Percentiles rank a stretch among this genome's conserved stretches.
Conservation (phyloP, 257 asterid genomes). For the Catharanthus roseus region DNA sequence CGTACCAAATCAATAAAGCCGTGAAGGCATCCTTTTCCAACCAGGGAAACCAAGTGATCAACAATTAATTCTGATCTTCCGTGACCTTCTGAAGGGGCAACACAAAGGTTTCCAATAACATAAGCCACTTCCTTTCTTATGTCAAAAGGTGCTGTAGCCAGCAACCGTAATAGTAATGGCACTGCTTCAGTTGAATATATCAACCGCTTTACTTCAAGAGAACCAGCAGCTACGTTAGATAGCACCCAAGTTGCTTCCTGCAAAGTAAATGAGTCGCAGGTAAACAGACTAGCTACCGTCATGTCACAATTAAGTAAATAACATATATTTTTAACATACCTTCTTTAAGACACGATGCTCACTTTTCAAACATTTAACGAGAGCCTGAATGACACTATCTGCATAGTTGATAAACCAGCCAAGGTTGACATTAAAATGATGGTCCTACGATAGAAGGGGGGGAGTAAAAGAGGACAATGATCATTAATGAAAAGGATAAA, state of each 20-base stretch:
- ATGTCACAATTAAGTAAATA: neutral
- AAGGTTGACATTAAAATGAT: neutral
- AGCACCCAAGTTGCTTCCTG: constrained; percentile 98
- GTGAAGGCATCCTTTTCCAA: constrained; percentile 62
- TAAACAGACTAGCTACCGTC: neutral
- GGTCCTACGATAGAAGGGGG: neutral
- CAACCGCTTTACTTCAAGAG: constrained; percentile 66
- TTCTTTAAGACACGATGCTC: constrained; percentile 84
- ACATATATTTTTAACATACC: constrained; percentile 30
- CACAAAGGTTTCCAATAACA: constrained; percentile 86
- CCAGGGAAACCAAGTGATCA: constrained; percentile 85
- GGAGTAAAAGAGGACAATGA: neutral
- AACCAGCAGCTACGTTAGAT: constrained; percentile 86
- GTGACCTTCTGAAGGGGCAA: constrained; percentile 58
- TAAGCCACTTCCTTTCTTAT: constrained; percentile 88
- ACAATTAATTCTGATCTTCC: constrained; percentile 62
- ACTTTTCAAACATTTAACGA: constrained; percentile 67
- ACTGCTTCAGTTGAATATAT: constrained; percentile 76
- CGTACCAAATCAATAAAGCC: constrained; percentile 82
- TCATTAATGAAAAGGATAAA: constrained; percentile 8
- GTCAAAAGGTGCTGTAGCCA: constrained; percentile 78
- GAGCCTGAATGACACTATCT: constrained; percentile 58
- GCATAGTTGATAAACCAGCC: constrained; percentile 20
- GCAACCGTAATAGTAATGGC: constrained; percentile 46
- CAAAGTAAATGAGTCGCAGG: constrained; percentile 4